Evolutionary conservation across 768 basidiomycete genomes (phyloP), one percentile per base, ranked within the genome.

Genomic region (Holtermannia corniformis): DNA sequence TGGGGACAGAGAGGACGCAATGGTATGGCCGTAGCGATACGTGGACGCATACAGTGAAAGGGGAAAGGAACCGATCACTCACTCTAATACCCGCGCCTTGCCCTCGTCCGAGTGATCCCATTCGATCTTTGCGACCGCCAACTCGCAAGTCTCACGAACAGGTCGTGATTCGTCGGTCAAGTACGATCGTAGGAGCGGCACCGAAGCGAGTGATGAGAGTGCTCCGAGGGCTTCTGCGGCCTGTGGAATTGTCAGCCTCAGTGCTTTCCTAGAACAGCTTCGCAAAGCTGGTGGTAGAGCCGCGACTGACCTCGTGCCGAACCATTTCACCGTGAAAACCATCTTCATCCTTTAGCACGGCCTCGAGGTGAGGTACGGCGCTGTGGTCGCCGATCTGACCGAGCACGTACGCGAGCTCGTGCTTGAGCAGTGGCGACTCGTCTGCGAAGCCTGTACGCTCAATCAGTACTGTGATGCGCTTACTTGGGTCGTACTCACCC

Each of bases 151-250:
- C 75, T 99, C 95, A 28, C 90, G 79, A 0, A 93, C 86, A 37
- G 81, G 80, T 44, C 82, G 77, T 57, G 85, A 80, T 10, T 79
- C 65, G 75, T 96, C 88, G 50, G 75, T 68, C 26, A 86, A 73
- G 73, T 84, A 91, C 70, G 84, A 77, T 51, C 76, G 74, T 32
- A 99, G 78, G 51, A 90, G 70, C 2, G 82, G 78, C 11, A 92
- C 64, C 14, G 88, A 86, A 0, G 73, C 60, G 1, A 76, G 64
- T 20, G 81, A 76, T 5, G 87, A 89, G 32, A 97, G 88, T 0
- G 95, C 95, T 40, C 92, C 95, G 77, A 99, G 85, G 7, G 95
- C 95, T 74, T 99, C 95, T n/a, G 95, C 95, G 47, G 93, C 91
- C 86, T 92, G 58, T 44, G 50, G 51, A 54, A 54, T 64, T 21